A percentile compares a stretch with the other conserved stretches of the same genome.
Conservation (phyloP, 2,329 filamentous ascomycete genomes). For the Aspergillus jensenii region DNA sequence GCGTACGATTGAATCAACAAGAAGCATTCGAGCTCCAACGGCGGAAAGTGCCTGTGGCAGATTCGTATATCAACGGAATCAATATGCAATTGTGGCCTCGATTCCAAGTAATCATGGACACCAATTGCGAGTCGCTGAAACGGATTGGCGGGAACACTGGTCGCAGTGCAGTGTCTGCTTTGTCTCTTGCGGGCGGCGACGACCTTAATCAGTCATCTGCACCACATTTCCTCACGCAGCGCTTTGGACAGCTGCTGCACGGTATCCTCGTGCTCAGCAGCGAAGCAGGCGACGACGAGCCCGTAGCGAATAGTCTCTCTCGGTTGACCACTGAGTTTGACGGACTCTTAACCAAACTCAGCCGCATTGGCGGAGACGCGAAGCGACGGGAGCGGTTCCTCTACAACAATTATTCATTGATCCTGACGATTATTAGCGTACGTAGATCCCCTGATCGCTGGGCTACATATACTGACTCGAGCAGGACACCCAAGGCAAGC, state of each 20-base stretch:
- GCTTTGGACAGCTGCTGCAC: conserved; percentile 91
- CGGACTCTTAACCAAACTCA: conserved; percentile 74
- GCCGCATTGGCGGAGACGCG: conserved; percentile 72
- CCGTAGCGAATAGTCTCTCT: conserved; percentile 76
- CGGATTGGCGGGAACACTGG: conserved; percentile 51
- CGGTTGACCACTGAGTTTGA: conserved; percentile 81
- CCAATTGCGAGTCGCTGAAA: conserved; percentile 84
- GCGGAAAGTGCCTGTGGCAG: conserved; percentile 82
- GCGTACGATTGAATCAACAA: conserved; percentile 89
- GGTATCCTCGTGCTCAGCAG: conserved; percentile 78
- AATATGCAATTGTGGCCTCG: conserved; percentile 97
- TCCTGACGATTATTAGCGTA: conserved; percentile 86
- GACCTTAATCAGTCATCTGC: conserved; percentile 54
- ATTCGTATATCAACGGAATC: conserved; percentile 89
- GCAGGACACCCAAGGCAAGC: conserved; percentile 48
- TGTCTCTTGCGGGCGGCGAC: conserved; percentile 53
- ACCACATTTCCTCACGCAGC: conserved; percentile 87
- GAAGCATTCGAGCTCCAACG: conserved; percentile 92
- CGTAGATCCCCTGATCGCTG: conserved; percentile 17
- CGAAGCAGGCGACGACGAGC: conserved; percentile 94
- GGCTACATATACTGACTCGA: conserved; percentile 11
- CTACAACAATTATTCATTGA: conserved; percentile 92
- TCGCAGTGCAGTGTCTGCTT: conserved; percentile 52
- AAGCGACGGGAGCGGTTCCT: conserved; percentile 84
- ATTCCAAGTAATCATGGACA: conserved; percentile 90